Base-by-base conservation (phyloP, 225 moss, liverwort and hornwort species). In the Ulota crispa region DNA sequence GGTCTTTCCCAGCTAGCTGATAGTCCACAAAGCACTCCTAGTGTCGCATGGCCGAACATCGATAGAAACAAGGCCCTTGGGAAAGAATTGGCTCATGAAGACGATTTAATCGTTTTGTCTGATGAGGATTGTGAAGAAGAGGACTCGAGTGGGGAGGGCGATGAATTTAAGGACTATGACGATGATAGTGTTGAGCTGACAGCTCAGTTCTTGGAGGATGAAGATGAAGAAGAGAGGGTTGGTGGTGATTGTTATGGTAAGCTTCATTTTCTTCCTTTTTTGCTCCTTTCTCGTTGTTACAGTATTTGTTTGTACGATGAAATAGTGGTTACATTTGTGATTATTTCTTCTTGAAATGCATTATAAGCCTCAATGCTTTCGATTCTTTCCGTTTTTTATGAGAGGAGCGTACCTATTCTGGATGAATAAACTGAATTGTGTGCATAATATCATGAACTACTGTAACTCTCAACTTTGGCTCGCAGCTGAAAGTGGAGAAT, bases 171-270 rank as follows among this genome's bases (percentile, higher is more conserved):
- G 81, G 88, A 91, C 54, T 79, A 81, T 68, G 85, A 91, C 42
- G 79, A 78, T 45, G 88, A 88, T 26, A 85, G 81, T 66, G 80
- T 59, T 24, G 87, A 79, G 60, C 78, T 88, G 36, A 89, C 83
- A 79, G 70, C 81, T 53, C 75, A 89, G 61, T 85, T 78, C 45
- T 78, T 91, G 47, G 91, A 91, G 79, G 88, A 88, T 28, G 88
- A 92, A 78, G 88, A 90, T 82, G 88, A 86, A 70, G 91, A 93
- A 28, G 94, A 94, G 75, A 82, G 94, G 75, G 27, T 94, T 47
- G 93, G 93, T 76, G 94, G 93, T 78, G 93, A 94, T 84, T 93
- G 88, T 79, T 88, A 87, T 90, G 89, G 94, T 93, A 93, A 81
- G 34, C 72, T 67, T 59, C 9, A 41, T 32, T 13, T n/a, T 74